These are phyloP conservation scores for Claviceps sp. DNA, from an alignment of 2,329 filamentous ascomycete species.

Conservation along the genomic window DNA sequence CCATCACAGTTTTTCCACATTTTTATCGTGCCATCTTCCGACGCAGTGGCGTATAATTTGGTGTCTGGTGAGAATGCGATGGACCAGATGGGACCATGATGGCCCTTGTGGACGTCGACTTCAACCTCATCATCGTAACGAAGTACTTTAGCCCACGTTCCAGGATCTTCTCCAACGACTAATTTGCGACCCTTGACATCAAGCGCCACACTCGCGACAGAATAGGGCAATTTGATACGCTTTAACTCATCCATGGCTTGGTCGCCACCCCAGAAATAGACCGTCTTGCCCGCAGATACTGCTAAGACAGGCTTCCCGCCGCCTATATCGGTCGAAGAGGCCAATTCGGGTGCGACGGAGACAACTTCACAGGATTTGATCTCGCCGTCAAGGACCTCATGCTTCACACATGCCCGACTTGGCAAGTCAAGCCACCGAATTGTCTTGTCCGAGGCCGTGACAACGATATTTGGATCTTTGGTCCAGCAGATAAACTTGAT, in stretches of 20 bases:
- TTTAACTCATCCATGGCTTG: conserved; percentile 63
- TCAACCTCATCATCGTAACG: conserved; percentile 74
- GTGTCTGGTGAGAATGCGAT: conserved; percentile 89
- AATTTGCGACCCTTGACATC: conserved; percentile 71
- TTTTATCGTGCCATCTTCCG: conserved; percentile 96
- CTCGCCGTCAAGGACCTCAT: conserved; percentile 66
- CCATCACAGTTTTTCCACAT: conserved; percentile 63
- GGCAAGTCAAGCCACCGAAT: conserved; percentile 91
- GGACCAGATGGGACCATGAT: conserved; percentile 96
- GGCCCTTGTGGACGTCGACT: conserved; percentile 87
- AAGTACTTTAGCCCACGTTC: conserved; percentile 95
- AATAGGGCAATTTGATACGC: conserved; percentile 64
- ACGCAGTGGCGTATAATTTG: conserved; percentile 90
- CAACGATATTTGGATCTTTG: conserved; percentile 70
- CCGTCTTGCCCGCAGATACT: conserved; percentile 85
- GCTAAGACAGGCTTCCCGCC: conserved; percentile 62
- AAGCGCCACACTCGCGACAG: conserved; percentile 80
- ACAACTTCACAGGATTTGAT: conserved; percentile 91
- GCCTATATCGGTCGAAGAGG: conserved; percentile 48
- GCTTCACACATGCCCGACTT: conserved; percentile 58
- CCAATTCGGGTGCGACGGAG: conserved; percentile 44
- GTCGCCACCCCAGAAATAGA: conserved; percentile 78
- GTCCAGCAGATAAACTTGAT: conserved; percentile 98
- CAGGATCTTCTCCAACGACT: conserved; percentile 79
- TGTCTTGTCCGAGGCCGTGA: conserved; percentile 84